phyloP scores from a whole-genome alignment of 2,329 filamentous ascomycete genomes.

The Hypoxylon sp. region DNA sequence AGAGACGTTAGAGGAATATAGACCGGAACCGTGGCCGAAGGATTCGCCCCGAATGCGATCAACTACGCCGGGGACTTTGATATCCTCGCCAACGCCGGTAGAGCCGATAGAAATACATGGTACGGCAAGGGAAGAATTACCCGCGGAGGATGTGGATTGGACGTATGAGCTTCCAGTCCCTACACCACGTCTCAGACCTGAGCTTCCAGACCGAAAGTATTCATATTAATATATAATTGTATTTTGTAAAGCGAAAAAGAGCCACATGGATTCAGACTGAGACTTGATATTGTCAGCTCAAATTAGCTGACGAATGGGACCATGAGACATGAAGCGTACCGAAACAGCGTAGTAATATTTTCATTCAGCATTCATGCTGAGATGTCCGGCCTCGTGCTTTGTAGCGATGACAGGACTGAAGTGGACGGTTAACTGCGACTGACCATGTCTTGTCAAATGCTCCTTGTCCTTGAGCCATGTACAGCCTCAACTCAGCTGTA shows the following conservation, averaged over 20 bases:
- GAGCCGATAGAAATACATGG: constrained; percentile 39
- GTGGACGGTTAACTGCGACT: not conserved
- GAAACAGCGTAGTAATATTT: not conserved
- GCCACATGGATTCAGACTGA: not conserved
- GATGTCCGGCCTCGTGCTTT: not conserved
- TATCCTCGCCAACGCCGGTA: constrained; percentile 21
- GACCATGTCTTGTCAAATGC: not conserved
- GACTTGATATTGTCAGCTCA: constrained; percentile 21
- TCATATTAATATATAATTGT: constrained; percentile 40
- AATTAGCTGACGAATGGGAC: not conserved
- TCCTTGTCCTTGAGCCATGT: not conserved
- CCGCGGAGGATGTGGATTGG: constrained; percentile 43
- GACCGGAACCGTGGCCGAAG: constrained; percentile 49
- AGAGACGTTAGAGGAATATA: constrained; percentile 46
- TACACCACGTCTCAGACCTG: constrained; percentile 38
- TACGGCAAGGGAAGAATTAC: constrained; percentile 39
- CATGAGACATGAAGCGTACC: constrained; percentile 16
- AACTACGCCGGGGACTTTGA: constrained; percentile 35
- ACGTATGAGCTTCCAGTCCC: constrained; percentile 47
- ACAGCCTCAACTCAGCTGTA: not conserved
- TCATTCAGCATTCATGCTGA: not conserved
- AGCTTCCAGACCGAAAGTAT: constrained; percentile 48
- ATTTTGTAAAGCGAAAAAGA: constrained; percentile 21
- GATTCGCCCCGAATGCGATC: constrained; percentile 38
- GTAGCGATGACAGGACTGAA: not conserved